These are phyloP conservation scores for Pichia sp. DNA, from an alignment of 1,139 yeast genomes.

Conservation along the genomic window DNA sequence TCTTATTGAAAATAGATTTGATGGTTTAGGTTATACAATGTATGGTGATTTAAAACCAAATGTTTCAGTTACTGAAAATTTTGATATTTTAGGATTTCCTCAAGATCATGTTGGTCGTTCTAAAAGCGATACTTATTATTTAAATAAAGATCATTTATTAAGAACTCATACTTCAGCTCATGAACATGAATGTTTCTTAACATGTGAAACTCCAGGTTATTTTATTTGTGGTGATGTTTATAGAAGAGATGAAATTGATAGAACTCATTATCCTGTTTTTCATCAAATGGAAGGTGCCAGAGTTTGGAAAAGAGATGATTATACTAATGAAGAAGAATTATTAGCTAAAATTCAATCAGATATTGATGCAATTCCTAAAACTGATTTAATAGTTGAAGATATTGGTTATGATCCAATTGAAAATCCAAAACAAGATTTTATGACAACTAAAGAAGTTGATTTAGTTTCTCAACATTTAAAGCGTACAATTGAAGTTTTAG, in stretches of 20 bases:
- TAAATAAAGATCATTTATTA: conserved; percentile 63
- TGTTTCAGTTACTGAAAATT: conserved; percentile 76
- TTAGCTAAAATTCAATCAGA: conserved; percentile 47
- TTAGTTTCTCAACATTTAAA: conserved; percentile 74
- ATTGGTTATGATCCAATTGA: conserved; percentile 45
- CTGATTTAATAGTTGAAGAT: conserved; percentile 73
- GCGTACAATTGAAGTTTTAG: conserved; percentile 75
- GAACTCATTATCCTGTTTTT: conserved; percentile 95
- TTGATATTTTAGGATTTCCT: conserved; percentile 89
- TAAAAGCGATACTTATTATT: conserved; percentile 85
- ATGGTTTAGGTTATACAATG: conserved; percentile 66
- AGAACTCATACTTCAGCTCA: conserved; percentile 95
- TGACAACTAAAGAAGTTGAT: conserved; percentile 63
- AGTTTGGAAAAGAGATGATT: conserved; percentile 56
- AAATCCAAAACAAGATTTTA: conserved; percentile 77
- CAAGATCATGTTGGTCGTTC: conserved; percentile 90
- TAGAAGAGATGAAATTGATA: conserved; percentile 89
- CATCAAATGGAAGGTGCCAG: conserved; percentile 98
- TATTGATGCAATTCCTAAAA: conserved; percentile 58
- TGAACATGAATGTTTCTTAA: conserved; percentile 74
- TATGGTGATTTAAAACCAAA: conserved; percentile 79
- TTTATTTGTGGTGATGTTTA: conserved; percentile 94
- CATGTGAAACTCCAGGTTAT: conserved; percentile 73
- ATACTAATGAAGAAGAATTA: conserved; percentile 29
- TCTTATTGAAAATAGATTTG: conserved; percentile 63